These are phyloP conservation scores for Nepenthes alata DNA, from an alignment of 179 eudicot genomes.

Conservation along the genomic window DNA sequence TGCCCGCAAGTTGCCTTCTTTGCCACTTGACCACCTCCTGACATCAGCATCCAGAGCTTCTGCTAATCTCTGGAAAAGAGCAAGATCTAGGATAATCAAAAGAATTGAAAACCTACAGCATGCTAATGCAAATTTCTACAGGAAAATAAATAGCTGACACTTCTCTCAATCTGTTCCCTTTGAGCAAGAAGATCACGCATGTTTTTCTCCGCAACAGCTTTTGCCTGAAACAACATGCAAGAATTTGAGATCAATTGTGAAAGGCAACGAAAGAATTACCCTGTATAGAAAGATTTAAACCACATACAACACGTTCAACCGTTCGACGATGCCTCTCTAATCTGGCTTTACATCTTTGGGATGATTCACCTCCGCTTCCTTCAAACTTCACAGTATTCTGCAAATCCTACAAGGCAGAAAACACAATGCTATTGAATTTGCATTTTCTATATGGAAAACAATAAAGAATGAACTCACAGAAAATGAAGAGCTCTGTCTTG, in stretches of 20 bases:
- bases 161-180: conserved; percentile 90
- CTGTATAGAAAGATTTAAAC: conserved; percentile 9
- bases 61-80: conserved; percentile 57
- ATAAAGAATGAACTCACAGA: conserved; percentile 25
- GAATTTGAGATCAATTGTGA: conserved; percentile 5
- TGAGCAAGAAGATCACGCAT: conserved; percentile 78
- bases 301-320: conserved; percentile 85
- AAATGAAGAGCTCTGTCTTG: conserved; percentile 34
- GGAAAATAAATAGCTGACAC: conserved; percentile 30
- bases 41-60: conserved; percentile 90
- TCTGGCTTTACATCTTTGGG: conserved; percentile 71
- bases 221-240: conserved; percentile 48
- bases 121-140: not conserved
- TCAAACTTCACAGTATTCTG: conserved; percentile 35
- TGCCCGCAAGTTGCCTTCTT: conserved; percentile 91
- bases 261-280: not conserved
- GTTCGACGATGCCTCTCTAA: conserved; percentile 85
- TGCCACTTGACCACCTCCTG: conserved; percentile 92
- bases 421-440: too few species aligned
- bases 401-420: conserved; percentile 2
- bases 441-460: not conserved
- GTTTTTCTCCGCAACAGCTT: conserved; percentile 94
- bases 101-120: not conserved
- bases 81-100: conserved; percentile 5
- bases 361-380: conserved; percentile 48